phyloP scores from a whole-genome alignment of 805 yeast species.

The Candida nitratophila region DNA sequence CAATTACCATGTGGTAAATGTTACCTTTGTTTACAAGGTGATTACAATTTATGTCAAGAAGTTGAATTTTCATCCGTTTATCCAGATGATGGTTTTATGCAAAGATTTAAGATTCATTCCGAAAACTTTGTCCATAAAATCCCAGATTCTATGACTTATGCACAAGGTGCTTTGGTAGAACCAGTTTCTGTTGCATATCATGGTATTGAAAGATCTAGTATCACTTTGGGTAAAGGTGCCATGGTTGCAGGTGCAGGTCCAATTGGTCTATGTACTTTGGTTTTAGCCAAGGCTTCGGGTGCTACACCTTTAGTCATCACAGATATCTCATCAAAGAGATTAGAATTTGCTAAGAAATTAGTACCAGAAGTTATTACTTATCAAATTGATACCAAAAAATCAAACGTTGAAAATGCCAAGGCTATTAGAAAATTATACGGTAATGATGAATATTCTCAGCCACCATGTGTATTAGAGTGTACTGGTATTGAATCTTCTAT shows the following conservation, averaged over 20 bases:
- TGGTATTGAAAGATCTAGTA: slow-evolving; percentile 39
- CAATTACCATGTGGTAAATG: slow-evolving; percentile 43
- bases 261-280: slow-evolving; percentile 44
- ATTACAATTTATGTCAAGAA: slow-evolving; percentile 32
- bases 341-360: slow-evolving; percentile 37
- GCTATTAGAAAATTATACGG: slow-evolving; percentile 31
- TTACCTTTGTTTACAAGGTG: slow-evolving; percentile 31
- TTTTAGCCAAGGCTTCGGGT: slow-evolving; percentile 45
- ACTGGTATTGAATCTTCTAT: slow-evolving; percentile 47
- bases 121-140: slow-evolving; percentile 28
- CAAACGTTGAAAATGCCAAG: slow-evolving; percentile 31
- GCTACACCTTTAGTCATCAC: slow-evolving; percentile 46
- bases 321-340: slow-evolving; percentile 37
- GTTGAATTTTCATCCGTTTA: slow-evolving; percentile 31
- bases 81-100: slow-evolving; percentile 34
- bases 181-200: slow-evolving; percentile 48
- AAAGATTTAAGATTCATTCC: slow-evolving; percentile 27
- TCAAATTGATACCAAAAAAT: slow-evolving; percentile 27
- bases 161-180: slow-evolving; percentile 50
- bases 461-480: slow-evolving; percentile 43
- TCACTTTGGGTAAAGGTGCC: slow-evolving; percentile 41
- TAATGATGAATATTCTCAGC: slow-evolving; percentile 28
- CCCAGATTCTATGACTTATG: slow-evolving; percentile 37
- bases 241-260: slow-evolving; percentile 53
- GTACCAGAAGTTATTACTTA: slow-evolving; percentile 42